Evolutionary conservation across 495 filamentous ascomycete species (phyloP).

Genomic region (Clavariopsis aquatica): DNA sequence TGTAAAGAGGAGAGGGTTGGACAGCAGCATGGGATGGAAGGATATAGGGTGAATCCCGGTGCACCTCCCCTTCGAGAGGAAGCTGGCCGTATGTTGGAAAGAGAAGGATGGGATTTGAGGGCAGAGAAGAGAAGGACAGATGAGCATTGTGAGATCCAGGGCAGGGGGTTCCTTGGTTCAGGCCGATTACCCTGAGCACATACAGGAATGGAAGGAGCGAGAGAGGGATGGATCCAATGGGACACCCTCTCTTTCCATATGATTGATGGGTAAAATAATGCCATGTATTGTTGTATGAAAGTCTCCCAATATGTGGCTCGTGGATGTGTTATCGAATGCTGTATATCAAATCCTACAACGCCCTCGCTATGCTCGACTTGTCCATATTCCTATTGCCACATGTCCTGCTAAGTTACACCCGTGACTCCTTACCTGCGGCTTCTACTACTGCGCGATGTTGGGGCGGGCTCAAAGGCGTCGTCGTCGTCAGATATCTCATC

Average conservation of each 20-base stretch:
- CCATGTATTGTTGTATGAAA: background rate
- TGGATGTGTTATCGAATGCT: background rate
- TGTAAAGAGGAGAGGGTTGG: slow-evolving; percentile 15
- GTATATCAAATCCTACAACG: slow-evolving; percentile 1
- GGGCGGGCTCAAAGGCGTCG: slow-evolving; percentile 64
- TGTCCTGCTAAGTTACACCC: background rate
- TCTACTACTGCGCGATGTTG: slow-evolving; percentile 27
- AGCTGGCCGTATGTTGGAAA: slow-evolving; percentile 3
- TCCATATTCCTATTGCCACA: background rate
- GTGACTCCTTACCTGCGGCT: slow-evolving; percentile 17
- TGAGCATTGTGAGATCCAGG: slow-evolving; percentile 2
- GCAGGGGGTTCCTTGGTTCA: background rate
- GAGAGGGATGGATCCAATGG: background rate
- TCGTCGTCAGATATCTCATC: slow-evolving; percentile 72
- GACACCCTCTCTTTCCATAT: too few relatives aligned
- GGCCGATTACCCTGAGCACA: background rate
- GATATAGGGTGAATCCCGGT: slow-evolving; percentile 19
- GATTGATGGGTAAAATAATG: background rate
- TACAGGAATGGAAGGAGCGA: slow-evolving; percentile 4
- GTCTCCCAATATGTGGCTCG: background rate
- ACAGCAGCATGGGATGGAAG: slow-evolving; percentile 2
- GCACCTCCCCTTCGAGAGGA: slow-evolving; percentile 16
- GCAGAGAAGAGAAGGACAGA: slow-evolving; percentile 10
- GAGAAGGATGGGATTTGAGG: background rate
- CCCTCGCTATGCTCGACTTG: slow-evolving; percentile 26